These are phyloP conservation scores for Xylariaceae sp. DNA, from an alignment of 2,329 filamentous ascomycete genomes.

Conservation along the genomic window DNA sequence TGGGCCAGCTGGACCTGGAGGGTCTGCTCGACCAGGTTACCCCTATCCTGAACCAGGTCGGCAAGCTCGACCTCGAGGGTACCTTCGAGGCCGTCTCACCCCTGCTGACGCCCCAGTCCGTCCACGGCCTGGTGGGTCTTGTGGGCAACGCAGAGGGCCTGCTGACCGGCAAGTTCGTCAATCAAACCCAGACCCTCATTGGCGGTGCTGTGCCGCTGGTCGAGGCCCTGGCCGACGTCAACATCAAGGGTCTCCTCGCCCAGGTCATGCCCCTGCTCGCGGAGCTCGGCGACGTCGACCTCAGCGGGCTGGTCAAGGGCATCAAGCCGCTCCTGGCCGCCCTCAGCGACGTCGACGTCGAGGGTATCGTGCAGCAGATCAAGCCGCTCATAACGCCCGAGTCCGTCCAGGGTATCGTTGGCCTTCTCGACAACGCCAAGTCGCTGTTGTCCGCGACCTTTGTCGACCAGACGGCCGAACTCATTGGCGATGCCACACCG, in stretches of 20 bases:
- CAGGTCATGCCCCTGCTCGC: conserved; percentile 34
- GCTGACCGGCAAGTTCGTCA: conserved; percentile 35
- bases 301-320: conserved; percentile 29
- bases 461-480: conserved; percentile 37
- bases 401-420: conserved; percentile 33
- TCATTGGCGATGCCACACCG: conserved; percentile 39
- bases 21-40: conserved; percentile 25
- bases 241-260: conserved; percentile 34
- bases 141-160: conserved; percentile 36
- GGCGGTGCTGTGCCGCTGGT: conserved; percentile 35
- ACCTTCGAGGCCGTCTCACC: conserved; percentile 32
- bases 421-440: conserved; percentile 36
- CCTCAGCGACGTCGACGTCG: conserved; percentile 36
- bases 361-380: conserved; percentile 32
- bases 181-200: conserved; percentile 34
- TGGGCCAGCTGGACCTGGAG: conserved; percentile 31
- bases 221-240: conserved; percentile 31
- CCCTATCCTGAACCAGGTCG: background rate
- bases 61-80: conserved; percentile 28
- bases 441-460: conserved; percentile 34
- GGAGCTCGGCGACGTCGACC: conserved; percentile 22
- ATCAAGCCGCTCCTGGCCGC: conserved; percentile 34
- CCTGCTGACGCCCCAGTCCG: conserved; percentile 30
- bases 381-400: conserved; percentile 37
- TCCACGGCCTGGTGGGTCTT: conserved; percentile 34